A percentile compares a stretch with the other conserved stretches of the same genome.
phyloP scores from a whole-genome alignment of 1,284 basidiomycete genomes.

The Xerocomus minutiporus region DNA sequence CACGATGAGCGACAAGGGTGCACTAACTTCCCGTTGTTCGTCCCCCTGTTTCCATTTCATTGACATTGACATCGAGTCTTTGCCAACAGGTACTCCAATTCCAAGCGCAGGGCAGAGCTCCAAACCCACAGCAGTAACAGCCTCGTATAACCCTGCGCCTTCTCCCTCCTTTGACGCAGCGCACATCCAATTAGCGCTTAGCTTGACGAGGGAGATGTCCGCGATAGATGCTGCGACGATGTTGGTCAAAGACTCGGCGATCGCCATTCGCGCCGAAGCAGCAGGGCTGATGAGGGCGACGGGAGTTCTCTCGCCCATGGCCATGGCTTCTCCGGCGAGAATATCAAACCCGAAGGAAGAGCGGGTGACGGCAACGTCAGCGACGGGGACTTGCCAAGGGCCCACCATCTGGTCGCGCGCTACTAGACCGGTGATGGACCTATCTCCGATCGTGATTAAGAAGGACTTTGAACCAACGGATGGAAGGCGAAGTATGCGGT shows the following conservation, averaged over 20 bases:
- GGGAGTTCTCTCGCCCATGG: conserved; percentile 95
- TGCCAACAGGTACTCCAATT: conserved; percentile 94
- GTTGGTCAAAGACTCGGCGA: conserved; percentile 92
- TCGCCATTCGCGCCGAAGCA: conserved; percentile 93
- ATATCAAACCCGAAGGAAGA: conserved; percentile 91
- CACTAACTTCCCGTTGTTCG: conserved; percentile 76
- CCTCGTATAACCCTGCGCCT: conserved; percentile 87
- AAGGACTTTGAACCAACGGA: conserved; percentile 95
- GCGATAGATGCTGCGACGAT: conserved; percentile 79
- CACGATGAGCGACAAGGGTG: conserved; percentile 89
- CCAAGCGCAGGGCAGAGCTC: conserved; percentile 95
- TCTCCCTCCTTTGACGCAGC: conserved; percentile 90
- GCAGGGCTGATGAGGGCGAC: conserved; percentile 83
- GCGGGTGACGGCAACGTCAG: conserved; percentile 95
- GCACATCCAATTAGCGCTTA: conserved; percentile 99
- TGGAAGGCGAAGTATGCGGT: conserved; percentile 86
- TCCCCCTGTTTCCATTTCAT: conserved; percentile 85
- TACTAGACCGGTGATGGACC: conserved; percentile 91
- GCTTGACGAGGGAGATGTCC: conserved; percentile 75
- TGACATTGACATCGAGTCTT: conserved; percentile 99
- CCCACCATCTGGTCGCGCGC: conserved; percentile 98
- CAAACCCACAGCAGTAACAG: conserved; percentile 89
- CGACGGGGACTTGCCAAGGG: conserved; percentile 96
- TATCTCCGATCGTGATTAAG: conserved; percentile 97
- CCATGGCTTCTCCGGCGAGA: conserved; percentile 90